Percentiles rank a stretch among this genome's conserved stretches.
Conservation (phyloP, 257 asterid species). For the Craterostigma plantagineum region DNA sequence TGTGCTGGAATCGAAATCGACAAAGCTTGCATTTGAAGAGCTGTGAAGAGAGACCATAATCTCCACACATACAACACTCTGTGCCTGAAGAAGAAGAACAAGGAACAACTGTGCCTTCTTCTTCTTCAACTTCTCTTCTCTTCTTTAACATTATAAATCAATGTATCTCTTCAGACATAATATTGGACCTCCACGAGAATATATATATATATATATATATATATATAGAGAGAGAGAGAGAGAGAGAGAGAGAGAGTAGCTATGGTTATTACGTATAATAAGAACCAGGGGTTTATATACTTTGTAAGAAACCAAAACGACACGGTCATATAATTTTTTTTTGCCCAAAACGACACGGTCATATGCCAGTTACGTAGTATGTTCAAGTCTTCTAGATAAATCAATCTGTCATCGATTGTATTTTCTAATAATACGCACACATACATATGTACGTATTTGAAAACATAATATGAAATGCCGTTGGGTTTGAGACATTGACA, state of each 20-base stretch:
- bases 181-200: too few species aligned
- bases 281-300: neutral
- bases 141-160: too few species aligned
- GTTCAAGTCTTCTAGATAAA: neutral
- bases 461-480: conserved; percentile 2
- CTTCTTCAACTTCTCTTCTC: too few species aligned
- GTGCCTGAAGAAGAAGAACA: neutral
- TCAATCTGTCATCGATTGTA: too few species aligned
- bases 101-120: conserved; percentile 9
- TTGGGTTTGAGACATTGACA: conserved; percentile 14
- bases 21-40: conserved; percentile 49
- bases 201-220: too few species aligned
- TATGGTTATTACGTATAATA: too few species aligned
- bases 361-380: neutral
- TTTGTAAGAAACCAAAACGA: neutral
- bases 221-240: too few species aligned
- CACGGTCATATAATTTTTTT: too few species aligned
- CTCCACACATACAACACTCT: conserved; percentile 88
- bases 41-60: conserved; percentile 39
- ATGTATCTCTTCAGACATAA: too few species aligned
- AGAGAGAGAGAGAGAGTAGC: too few species aligned
- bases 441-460: neutral
- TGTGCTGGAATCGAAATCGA: conserved; percentile 52
- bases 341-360: too few species aligned
- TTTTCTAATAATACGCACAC: too few species aligned